These are phyloP conservation scores for Stephania japonica DNA, from an alignment of 164 flowering plant species.

Conservation along the genomic window DNA sequence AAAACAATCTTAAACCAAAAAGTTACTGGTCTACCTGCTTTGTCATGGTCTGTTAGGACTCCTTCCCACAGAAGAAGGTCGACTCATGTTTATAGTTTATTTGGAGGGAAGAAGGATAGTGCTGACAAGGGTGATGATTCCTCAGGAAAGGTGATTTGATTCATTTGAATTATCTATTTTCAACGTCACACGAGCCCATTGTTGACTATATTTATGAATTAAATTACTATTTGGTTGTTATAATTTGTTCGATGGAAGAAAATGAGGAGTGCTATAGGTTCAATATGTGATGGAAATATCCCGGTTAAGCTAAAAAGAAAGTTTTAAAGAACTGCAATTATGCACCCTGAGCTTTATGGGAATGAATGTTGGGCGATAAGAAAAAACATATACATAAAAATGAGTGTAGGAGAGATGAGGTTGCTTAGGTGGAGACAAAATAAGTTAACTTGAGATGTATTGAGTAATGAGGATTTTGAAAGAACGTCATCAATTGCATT, in stretches of 20 bases:
- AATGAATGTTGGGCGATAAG: too few species aligned
- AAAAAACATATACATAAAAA: too few species aligned
- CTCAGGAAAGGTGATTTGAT: constrained; percentile 43
- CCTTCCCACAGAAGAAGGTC: constrained; percentile 18
- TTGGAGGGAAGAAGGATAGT: constrained; percentile 76
- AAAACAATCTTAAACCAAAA: constrained; percentile 14
- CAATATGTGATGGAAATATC: too few species aligned
- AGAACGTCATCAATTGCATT: too few species aligned
- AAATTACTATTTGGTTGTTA: not conserved
- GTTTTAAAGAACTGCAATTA: too few species aligned
- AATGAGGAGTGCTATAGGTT: too few species aligned
- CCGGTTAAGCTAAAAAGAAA: too few species aligned
- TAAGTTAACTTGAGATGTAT: too few species aligned
- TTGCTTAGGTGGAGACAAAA: too few species aligned
- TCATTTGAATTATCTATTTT: not conserved
- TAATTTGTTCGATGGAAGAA: not conserved
- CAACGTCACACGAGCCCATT: not conserved
- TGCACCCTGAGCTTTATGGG: too few species aligned
- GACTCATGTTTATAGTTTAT: constrained; percentile 40
- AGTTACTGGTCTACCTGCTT: constrained; percentile 12
- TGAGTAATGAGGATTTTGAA: too few species aligned
- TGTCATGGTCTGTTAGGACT: constrained; percentile 21
- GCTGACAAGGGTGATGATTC: constrained; percentile 53
- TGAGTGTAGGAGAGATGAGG: too few species aligned
- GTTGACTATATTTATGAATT: not conserved